Evolutionary conservation across 1,284 basidiomycete genomes (phyloP).

Genomic region (Sphagnurus paluster): DNA sequence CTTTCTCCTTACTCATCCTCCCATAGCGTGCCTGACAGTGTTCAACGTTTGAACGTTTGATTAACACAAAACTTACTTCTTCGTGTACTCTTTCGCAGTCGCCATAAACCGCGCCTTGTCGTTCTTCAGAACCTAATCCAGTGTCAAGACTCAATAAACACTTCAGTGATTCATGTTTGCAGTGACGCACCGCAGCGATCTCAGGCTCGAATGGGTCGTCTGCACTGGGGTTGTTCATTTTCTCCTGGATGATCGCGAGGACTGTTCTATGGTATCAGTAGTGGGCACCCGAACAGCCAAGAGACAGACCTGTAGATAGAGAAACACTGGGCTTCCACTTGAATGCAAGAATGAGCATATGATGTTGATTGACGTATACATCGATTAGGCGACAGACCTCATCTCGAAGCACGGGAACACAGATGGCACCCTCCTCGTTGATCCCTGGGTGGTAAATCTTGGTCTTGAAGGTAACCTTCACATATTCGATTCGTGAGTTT

Average conservation of each 20-base stretch:
- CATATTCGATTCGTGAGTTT: constrained; percentile 6
- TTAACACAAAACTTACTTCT: constrained; percentile 54
- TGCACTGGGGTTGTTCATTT: constrained; percentile 84
- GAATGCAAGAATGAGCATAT: constrained; percentile 3
- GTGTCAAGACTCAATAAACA: constrained; percentile 10
- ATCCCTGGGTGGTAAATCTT: constrained; percentile 94
- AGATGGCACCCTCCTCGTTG: constrained; percentile 86
- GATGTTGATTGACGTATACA: neutral
- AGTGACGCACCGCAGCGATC: constrained; percentile 73
- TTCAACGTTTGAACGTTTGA: neutral
- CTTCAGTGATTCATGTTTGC: constrained; percentile 2
- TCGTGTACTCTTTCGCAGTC: constrained; percentile 79
- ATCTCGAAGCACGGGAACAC: constrained; percentile 78
- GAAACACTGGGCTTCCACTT: constrained; percentile 92
- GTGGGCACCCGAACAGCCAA: neutral
- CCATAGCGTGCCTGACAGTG: constrained; percentile 29
- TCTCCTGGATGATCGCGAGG: constrained; percentile 77
- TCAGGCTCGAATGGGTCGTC: constrained; percentile 90
- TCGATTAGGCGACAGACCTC: constrained; percentile 58
- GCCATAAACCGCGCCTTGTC: constrained; percentile 69
- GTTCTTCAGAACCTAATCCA: constrained; percentile 63
- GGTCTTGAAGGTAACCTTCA: constrained; percentile 83
- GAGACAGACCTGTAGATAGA: constrained; percentile 61
- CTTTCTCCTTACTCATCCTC: neutral
- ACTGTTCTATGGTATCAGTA: constrained; percentile 47